Percentiles rank a stretch among this genome's conserved stretches.
Conservation (phyloP, 805 yeast species). For the Candida sphagnicola region DNA sequence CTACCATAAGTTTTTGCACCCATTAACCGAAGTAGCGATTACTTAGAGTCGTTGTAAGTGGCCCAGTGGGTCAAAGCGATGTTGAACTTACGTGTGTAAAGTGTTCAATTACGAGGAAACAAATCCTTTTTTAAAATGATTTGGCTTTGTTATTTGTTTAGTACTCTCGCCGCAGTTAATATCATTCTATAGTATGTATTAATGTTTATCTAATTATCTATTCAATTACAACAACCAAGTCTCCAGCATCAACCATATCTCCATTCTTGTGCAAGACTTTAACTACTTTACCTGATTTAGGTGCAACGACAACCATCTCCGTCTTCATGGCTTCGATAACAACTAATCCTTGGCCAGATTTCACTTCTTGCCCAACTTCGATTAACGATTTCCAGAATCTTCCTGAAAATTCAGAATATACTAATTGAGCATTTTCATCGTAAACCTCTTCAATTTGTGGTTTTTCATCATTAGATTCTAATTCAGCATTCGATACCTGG, state of each 20-base stretch:
- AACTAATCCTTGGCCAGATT: constrained; percentile 72
- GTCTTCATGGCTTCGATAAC: constrained; percentile 99
- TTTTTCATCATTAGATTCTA: constrained; percentile 49
- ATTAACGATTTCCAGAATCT: constrained; percentile 94
- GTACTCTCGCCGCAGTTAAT: too few species aligned
- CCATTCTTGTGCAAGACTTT: constrained; percentile 80
- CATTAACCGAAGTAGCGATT: not conserved
- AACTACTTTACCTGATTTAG: constrained; percentile 65
- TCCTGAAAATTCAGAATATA: constrained; percentile 95
- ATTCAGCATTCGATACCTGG: constrained; percentile 74
- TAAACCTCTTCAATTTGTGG: constrained; percentile 51
- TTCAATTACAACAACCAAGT: constrained; percentile 79
- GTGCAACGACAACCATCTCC: constrained; percentile 83
- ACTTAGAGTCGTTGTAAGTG: too few species aligned
- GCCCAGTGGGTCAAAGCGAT: too few species aligned
- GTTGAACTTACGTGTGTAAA: too few species aligned
- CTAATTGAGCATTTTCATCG: constrained; percentile 76
- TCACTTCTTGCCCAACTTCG: constrained; percentile 69
- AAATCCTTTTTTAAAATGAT: too few species aligned
- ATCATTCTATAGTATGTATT: too few species aligned
- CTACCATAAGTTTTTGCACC: not conserved
- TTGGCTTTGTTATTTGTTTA: too few species aligned
- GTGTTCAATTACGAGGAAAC: too few species aligned
- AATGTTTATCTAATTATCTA: too few species aligned
- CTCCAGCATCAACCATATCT: constrained; percentile 97